Percentiles rank a stretch among this genome's conserved stretches.
Evolutionary conservation across 257 asterid species (phyloP).

Genomic region (Misopates orontium): DNA sequence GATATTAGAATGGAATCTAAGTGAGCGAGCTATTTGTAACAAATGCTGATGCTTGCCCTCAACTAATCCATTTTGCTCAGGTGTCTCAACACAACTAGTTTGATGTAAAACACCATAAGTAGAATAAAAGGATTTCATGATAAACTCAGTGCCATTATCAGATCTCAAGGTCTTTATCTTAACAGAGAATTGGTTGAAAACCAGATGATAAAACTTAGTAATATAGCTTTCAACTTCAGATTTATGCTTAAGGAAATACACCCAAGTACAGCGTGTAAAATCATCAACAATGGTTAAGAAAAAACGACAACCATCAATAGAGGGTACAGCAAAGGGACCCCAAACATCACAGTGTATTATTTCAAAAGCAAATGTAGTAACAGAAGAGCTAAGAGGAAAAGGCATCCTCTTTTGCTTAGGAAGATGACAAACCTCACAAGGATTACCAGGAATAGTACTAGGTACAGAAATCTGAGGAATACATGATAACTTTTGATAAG

Average conservation of each 20-base stretch:
- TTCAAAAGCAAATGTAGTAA: not conserved
- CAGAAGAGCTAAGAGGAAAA: not conserved
- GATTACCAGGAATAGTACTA: not conserved
- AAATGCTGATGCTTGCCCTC: too few species aligned
- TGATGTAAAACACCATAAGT: too few species aligned
- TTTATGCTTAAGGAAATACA: not conserved
- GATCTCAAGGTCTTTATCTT: too few species aligned
- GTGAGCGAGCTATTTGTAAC: too few species aligned
- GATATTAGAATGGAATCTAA: not conserved
- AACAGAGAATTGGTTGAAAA: too few species aligned
- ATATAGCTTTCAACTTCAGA: not conserved
- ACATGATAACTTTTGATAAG: too few species aligned
- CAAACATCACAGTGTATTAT: not conserved
- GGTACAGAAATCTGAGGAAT: too few species aligned
- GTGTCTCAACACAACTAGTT: too few species aligned
- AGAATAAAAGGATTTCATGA: too few species aligned
- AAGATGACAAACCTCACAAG: not conserved
- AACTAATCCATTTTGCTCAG: too few species aligned
- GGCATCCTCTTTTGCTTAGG: not conserved
- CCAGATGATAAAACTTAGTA: too few species aligned
- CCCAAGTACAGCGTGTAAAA: not conserved
- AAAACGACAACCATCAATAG: not conserved
- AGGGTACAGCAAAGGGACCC: not conserved
- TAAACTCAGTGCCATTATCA: too few species aligned
- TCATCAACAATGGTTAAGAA: not conserved